Base-by-base conservation (phyloP, 345 rosid species). In the Citrus glauca region DNA sequence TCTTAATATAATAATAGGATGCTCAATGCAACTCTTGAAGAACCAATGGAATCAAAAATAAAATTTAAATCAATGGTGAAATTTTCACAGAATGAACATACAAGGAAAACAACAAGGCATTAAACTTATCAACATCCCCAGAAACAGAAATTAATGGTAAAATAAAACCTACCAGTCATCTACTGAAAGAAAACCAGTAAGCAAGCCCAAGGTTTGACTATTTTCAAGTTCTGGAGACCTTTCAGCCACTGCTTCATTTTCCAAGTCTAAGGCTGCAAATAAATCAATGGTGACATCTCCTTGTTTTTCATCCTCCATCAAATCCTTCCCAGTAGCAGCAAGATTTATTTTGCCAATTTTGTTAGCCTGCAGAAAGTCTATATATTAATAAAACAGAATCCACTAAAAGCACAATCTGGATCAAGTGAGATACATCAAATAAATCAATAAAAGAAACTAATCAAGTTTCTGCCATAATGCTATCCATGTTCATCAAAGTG, bases 291-390 rank as follows among this genome's bases (percentile, higher is more conserved):
- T 91, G 73, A 97, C 94, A 85, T 97, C 98, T 85, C 92, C 99
- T 87, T 86, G 99, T 76, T 97, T 97, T 82, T 97, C 99, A 53
- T 97, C 99, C 76, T 97, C 99, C 98, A 96, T 94, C 79, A 97
- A 95, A 88, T 97, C 99, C 88, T 93, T 97, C 79, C 99, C 99
- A 59, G 92, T 94, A 59, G 99, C 99, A 85, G 99, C 99, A 71
- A 97, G 95, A 84, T 97, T 97, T 87, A 97, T 94, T 84, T 87
- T 94, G 61, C 99, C 99, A 78, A 97, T 94, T 87, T 93, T 97
- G 84, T 93, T 91, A 79, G 99, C 99, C 99, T 94, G 84, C 80
- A 84, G 16, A 82, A 60, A 55, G 50, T 59, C 30, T 33, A 48
- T 38, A 65, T 7, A 74, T 19, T 66, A 25, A 33, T 50, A 22